Percentiles rank a stretch among this genome's conserved stretches.
phyloP scores from a whole-genome alignment of 2,329 filamentous ascomycete genomes.

The Fusarium protoensiforme region DNA sequence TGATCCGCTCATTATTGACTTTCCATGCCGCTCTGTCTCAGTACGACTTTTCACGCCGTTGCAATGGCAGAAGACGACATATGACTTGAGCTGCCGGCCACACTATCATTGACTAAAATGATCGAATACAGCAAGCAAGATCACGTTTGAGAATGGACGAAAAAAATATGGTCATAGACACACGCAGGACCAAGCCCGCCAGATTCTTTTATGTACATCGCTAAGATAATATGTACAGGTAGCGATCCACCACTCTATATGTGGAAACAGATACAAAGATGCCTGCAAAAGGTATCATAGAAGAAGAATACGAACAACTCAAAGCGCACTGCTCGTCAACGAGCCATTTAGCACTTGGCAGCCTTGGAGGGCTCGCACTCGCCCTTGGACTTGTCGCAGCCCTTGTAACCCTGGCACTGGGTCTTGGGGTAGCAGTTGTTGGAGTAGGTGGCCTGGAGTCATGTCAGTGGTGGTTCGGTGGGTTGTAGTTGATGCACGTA shows the following conservation, averaged over 20 bases:
- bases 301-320: background rate
- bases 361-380: conserved; percentile 44
- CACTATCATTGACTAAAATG: too few species aligned
- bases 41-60: too few species aligned
- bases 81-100: too few species aligned
- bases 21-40: too few species aligned
- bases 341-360: conserved; percentile 40
- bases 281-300: background rate
- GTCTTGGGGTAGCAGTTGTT: conserved; percentile 44
- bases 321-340: background rate
- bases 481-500: accelerated
- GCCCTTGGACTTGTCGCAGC: conserved; percentile 44
- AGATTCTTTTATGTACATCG: background rate
- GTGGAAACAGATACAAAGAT: background rate
- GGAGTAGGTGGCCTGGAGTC: conserved; percentile 41
- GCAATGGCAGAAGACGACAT: too few species aligned
- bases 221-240: background rate
- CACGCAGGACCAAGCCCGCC: background rate
- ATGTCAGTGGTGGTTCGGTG: background rate
- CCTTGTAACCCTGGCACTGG: conserved; percentile 46
- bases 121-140: too few species aligned
- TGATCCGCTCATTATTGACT: too few species aligned
- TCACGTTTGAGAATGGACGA: too few species aligned
- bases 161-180: too few species aligned
- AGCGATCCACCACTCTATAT: background rate